These are phyloP conservation scores for Flaveria ramosissima DNA, from an alignment of 129 eudicot genomes.

Conservation along the genomic window DNA sequence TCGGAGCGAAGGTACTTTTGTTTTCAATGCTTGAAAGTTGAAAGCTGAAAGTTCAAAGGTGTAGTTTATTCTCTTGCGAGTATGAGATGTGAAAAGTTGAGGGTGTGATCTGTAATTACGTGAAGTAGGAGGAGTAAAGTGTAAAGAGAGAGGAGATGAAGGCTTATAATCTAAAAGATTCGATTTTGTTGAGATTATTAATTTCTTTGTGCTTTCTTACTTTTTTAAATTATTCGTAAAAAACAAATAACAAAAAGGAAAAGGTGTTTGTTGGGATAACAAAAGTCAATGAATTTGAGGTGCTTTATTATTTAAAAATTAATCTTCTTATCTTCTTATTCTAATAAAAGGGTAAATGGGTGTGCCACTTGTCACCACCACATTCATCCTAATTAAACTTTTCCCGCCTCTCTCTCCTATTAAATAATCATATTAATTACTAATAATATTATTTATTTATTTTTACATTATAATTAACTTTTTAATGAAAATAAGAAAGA, in stretches of 20 bases:
- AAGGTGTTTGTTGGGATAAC: slow-evolving; percentile 30
- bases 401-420: too few relatives aligned
- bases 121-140: slow-evolving; percentile 29
- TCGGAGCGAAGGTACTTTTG: too few relatives aligned
- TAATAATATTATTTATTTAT: too few relatives aligned
- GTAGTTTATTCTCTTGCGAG: not conserved
- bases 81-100: not conserved
- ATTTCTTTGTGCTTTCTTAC: not conserved
- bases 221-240: slow-evolving; percentile 8
- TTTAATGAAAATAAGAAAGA: too few relatives aligned
- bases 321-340: too few relatives aligned
- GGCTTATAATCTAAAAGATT: slow-evolving; percentile 26
- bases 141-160: slow-evolving; percentile 20
- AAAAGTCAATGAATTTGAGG: slow-evolving; percentile 28
- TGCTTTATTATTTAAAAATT: not conserved
- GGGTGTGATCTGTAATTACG: slow-evolving; percentile 34
- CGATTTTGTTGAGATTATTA: slow-evolving; percentile 32
- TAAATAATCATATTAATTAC: too few relatives aligned
- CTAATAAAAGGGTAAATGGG: too few relatives aligned
- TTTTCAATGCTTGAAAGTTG: slow-evolving; percentile 10
- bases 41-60: not conserved
- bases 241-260: slow-evolving; percentile 10
- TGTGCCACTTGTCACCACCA: too few relatives aligned
- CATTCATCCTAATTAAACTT: too few relatives aligned
- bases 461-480: too few relatives aligned